Evolutionary conservation across 169 alveolate species (phyloP), one percentile per base, ranked within the genome.

Genomic region (Eimeria necatrix): DNA sequence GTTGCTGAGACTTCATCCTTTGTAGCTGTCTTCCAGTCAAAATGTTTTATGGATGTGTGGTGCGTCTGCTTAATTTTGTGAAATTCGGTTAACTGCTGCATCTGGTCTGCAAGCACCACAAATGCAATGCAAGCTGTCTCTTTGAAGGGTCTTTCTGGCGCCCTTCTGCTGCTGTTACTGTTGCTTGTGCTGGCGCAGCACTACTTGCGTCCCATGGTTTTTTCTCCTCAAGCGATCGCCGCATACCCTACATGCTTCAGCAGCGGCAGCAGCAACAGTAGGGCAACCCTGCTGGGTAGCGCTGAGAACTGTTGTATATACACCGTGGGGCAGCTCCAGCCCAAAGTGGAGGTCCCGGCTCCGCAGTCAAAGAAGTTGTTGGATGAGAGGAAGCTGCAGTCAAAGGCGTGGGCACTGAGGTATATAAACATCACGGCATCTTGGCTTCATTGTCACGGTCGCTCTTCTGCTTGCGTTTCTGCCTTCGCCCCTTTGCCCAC

Each of bases 281-380:
- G 84, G 14, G 73, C 64, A 78, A 83, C 80, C 41, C 73, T 51
- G 85, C 70, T 80, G 83, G 95, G 93, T 46, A 93, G 93, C 81
- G 59, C 84, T 89, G 80, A 64, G 95, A 95, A 93, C 96, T 88
- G 94, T 83, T 70, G 96, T 83, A 64, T 97, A 22, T 97, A 97
- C 78, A 97, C 99, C 68, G 98, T 97, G 24, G 98, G 98, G 14
- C 98, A 97, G 95, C 96, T 97, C 71, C 98, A 97, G 93, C 98
- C 98, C 24, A 95, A 96, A n/a, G 81, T 97, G 14, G 98, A 97
- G 87, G 96, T 97, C 32, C 98, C 97, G 16, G 91, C 97, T 41
- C 98, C 98, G 51, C 93, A 96, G 61, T 96, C 97, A 12, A 97
- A 97, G 91, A 87, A 68, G 85, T 96, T 81, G 84, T 51, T 93